Evolutionary conservation across 108 stramenopile species (phyloP).

Genomic region (Aurantiochytrium sp.): DNA sequence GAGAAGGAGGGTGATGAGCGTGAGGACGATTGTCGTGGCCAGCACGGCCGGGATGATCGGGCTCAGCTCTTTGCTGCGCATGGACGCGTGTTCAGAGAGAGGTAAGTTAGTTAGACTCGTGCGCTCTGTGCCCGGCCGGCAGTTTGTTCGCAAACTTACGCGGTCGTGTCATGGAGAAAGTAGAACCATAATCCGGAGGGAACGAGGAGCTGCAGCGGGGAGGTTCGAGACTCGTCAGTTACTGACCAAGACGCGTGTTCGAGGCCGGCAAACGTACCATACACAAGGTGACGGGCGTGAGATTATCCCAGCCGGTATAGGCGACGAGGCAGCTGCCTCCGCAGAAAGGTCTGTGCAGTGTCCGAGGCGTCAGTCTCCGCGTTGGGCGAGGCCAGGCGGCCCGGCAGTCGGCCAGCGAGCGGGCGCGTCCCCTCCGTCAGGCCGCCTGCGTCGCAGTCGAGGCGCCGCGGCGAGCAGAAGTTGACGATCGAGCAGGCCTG

Average conservation of each 20-base stretch:
- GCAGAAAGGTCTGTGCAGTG: not conserved
- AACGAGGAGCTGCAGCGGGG: not conserved
- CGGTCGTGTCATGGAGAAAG: not conserved
- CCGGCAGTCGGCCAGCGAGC: too few species aligned
- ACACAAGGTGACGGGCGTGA: not conserved
- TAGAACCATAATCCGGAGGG: not conserved
- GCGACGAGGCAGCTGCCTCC: constrained; percentile 4
- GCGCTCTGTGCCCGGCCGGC: too few species aligned
- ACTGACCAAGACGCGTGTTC: too few species aligned
- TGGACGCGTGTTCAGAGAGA: too few species aligned
- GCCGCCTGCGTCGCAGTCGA: too few species aligned
- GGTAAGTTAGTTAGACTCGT: too few species aligned
- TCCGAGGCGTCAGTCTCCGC: not conserved
- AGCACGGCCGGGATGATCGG: not conserved
- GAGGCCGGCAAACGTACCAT: constrained; percentile 17
- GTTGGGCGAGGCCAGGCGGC: too few species aligned
- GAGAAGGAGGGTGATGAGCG: not conserved
- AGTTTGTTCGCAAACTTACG: not conserved
- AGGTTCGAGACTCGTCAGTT: not conserved
- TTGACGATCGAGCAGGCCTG: too few species aligned
- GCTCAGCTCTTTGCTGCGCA: not conserved
- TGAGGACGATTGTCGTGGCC: not conserved
- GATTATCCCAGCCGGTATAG: constrained; percentile 19
- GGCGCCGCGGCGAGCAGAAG: too few species aligned
- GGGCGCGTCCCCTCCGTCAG: too few species aligned